phyloP scores from a whole-genome alignment of 2,329 filamentous ascomycete species.

The Colletotrichum navitas region DNA sequence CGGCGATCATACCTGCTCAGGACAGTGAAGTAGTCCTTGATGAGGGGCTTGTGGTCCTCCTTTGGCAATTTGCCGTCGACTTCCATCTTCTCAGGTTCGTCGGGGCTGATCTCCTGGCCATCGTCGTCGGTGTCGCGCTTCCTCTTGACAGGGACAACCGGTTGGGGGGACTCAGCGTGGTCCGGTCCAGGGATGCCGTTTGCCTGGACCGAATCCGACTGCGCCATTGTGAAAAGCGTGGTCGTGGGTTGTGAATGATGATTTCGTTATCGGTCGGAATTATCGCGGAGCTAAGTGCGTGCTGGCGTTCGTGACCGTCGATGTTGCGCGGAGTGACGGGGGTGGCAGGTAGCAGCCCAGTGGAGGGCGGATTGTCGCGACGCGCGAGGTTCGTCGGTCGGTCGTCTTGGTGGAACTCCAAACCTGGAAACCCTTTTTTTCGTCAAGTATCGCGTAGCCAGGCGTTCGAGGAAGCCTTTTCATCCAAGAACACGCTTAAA shows the following conservation, averaged over 20 bases:
- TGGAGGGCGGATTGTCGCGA: conserved; percentile 44
- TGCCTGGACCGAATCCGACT: conserved; percentile 53
- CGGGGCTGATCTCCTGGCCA: conserved; percentile 51
- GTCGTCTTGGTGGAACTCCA: conserved; percentile 55
- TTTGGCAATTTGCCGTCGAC: conserved; percentile 46
- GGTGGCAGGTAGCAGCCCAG: conserved; percentile 40
- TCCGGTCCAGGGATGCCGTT: conserved; percentile 58
- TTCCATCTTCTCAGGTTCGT: conserved; percentile 45
- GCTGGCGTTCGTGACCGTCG: conserved; percentile 17
- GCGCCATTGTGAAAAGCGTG: conserved; percentile 54
- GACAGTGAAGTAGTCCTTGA: conserved; percentile 55
- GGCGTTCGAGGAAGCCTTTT: conserved; percentile 50
- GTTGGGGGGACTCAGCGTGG: conserved; percentile 49
- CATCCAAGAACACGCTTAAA: conserved; percentile 43
- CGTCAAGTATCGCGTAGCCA: conserved; percentile 51
- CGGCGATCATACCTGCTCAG: conserved; percentile 53
- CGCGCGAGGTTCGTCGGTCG: conserved; percentile 43
- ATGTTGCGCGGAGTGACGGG: conserved; percentile 41
- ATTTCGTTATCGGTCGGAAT: conserved; percentile 11
- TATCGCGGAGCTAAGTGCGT: conserved; percentile 27
- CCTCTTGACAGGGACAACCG: conserved; percentile 62
- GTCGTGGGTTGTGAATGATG: conserved; percentile 22
- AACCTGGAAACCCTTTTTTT: conserved; percentile 46
- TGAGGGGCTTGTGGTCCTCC: conserved; percentile 52
- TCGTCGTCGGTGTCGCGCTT: conserved; percentile 68